Evolutionary conservation across 2,329 filamentous ascomycete genomes (phyloP).

Genomic region (Didymella keratinophila): DNA sequence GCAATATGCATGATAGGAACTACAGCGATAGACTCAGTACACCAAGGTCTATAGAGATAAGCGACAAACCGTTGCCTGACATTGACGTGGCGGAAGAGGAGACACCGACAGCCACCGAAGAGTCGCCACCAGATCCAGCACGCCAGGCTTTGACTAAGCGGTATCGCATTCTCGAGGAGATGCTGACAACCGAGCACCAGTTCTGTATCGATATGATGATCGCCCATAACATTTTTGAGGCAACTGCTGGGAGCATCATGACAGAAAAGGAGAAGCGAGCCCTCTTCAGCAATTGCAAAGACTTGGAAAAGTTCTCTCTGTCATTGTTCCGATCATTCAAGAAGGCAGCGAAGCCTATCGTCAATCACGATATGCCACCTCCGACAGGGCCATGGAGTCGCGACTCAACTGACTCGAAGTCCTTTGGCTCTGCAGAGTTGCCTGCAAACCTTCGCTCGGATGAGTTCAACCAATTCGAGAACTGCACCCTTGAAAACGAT

Average conservation of each 20-base stretch:
- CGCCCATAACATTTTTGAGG: slow-evolving; percentile 96
- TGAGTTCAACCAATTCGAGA: slow-evolving; percentile 41
- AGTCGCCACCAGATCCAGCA: slow-evolving; percentile 33
- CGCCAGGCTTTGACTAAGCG: slow-evolving; percentile 70
- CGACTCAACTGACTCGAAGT: slow-evolving; percentile 32
- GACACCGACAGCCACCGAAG: slow-evolving; percentile 19
- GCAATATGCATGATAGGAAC: slow-evolving; percentile 28
- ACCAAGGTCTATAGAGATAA: slow-evolving; percentile 26
- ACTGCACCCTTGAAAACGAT: slow-evolving; percentile 60
- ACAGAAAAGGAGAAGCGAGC: slow-evolving; percentile 84
- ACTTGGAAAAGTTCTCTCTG: slow-evolving; percentile 83
- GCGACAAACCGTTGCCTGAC: slow-evolving; percentile 16
- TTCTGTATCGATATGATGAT: slow-evolving; percentile 98
- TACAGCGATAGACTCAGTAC: slow-evolving; percentile 32
- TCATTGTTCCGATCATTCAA: slow-evolving; percentile 85
- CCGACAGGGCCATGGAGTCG: slow-evolving; percentile 36
- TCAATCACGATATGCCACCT: slow-evolving; percentile 59
- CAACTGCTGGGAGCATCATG: slow-evolving; percentile 82
- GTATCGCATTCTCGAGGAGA: slow-evolving; percentile 84
- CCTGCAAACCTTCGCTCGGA: slow-evolving; percentile 29
- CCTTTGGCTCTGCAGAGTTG: slow-evolving; percentile 27
- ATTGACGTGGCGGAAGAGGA: slow-evolving; percentile 8
- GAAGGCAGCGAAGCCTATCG: slow-evolving; percentile 78
- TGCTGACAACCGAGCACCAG: slow-evolving; percentile 89
- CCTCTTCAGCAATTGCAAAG: slow-evolving; percentile 91